Percentiles rank a stretch among this genome's conserved stretches.
phyloP scores from a whole-genome alignment of 805 yeast species.

The Pichia manshurica region DNA sequence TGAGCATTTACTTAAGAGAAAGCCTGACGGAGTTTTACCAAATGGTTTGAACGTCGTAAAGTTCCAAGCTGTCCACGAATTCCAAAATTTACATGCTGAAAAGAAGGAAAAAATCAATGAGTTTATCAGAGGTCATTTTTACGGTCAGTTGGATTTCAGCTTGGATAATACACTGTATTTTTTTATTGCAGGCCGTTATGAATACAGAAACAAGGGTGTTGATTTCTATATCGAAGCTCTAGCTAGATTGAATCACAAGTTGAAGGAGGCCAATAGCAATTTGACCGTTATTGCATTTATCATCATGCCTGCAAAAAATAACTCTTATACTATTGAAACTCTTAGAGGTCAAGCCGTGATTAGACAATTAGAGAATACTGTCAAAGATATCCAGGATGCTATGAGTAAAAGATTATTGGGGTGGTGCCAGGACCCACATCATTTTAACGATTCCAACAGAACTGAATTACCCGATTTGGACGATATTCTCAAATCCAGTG shows the following conservation, averaged over 20 bases:
- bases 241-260: slow-evolving; percentile 83
- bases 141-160: slow-evolving; percentile 93
- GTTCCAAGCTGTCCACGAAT: slow-evolving; percentile 96
- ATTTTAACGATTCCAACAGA: slow-evolving; percentile 38
- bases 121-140: slow-evolving; percentile 93
- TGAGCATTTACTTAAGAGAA: slow-evolving; percentile 86
- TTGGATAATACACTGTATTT: slow-evolving; percentile 90
- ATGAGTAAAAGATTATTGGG: slow-evolving; percentile 87
- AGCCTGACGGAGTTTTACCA: slow-evolving; percentile 97
- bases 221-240: slow-evolving; percentile 90
- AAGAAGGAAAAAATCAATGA: slow-evolving; percentile 90
- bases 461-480: slow-evolving; percentile 62
- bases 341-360: slow-evolving; percentile 94
- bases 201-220: slow-evolving; percentile 93
- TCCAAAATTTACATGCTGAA: slow-evolving; percentile 90
- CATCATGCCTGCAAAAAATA: slow-evolving; percentile 95
- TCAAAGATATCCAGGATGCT: slow-evolving; percentile 76
- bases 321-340: slow-evolving; percentile 93
- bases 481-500: slow-evolving; percentile 80
- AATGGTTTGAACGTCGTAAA: slow-evolving; percentile 94
- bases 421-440: slow-evolving; percentile 55
- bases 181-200: slow-evolving; percentile 96
- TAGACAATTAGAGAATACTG: slow-evolving; percentile 82
- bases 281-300: slow-evolving; percentile 95
- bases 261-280: slow-evolving; percentile 75